phyloP scores from a whole-genome alignment of 352 stramenopile species.

The Phytophthora litchii region DNA sequence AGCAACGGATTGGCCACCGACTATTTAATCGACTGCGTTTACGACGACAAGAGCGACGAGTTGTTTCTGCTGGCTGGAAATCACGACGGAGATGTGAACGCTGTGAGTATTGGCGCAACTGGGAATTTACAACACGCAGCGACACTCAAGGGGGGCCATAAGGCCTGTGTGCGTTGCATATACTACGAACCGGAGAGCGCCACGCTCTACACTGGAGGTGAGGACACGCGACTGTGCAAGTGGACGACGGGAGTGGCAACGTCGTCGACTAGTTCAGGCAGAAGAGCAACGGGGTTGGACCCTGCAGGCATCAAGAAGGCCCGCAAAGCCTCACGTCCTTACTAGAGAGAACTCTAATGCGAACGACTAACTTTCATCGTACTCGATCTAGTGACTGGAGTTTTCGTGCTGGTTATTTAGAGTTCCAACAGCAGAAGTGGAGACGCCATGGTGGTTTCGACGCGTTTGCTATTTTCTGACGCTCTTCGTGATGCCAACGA shows the following conservation, averaged over 20 bases:
- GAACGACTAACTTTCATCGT: slow-evolving; percentile 1
- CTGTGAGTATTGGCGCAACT: slow-evolving; percentile 65
- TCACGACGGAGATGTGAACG: slow-evolving; percentile 78
- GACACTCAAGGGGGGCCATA: slow-evolving; percentile 72
- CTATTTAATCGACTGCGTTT: slow-evolving; percentile 90
- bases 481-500: background rate
- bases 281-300: slow-evolving; percentile 42
- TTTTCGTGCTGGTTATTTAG: slow-evolving; percentile 10
- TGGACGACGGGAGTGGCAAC: slow-evolving; percentile 46
- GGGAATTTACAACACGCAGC: slow-evolving; percentile 62
- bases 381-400: background rate
- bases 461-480: slow-evolving; percentile 9
- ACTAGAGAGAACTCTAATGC: slow-evolving; percentile 46
- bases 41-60: slow-evolving; percentile 70
- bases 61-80: slow-evolving; percentile 83
- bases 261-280: slow-evolving; percentile 22
- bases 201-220: slow-evolving; percentile 82
- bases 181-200: slow-evolving; percentile 65
- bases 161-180: slow-evolving; percentile 79
- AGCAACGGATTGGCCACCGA: slow-evolving; percentile 66
- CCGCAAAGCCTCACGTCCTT: slow-evolving; percentile 74
- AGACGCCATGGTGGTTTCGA: slow-evolving; percentile 1
- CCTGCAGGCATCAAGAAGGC: slow-evolving; percentile 68
- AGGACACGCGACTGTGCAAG: slow-evolving; percentile 86
- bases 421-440: slow-evolving; percentile 1